These are phyloP conservation scores for Anthoceros angustus DNA, from an alignment of 225 moss, liverwort and hornwort species.

Conservation along the genomic window DNA sequence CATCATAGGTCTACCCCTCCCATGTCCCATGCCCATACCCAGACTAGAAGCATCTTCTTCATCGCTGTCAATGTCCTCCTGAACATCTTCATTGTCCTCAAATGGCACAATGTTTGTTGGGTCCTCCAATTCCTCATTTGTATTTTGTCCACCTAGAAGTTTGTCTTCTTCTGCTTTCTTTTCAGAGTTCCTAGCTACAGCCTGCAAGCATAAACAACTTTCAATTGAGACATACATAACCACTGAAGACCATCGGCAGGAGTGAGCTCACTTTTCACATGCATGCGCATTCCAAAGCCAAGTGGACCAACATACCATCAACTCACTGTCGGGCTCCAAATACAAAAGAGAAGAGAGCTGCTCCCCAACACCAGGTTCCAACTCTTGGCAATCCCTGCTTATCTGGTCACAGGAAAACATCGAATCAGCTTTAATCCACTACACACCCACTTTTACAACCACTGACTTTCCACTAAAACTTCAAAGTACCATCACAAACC, in stretches of 20 bases:
- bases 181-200: slow-evolving; percentile 63
- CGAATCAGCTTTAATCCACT: not conserved
- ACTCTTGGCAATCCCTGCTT: slow-evolving; percentile 96
- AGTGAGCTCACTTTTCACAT: not conserved
- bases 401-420: slow-evolving; percentile 30
- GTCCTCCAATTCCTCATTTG: slow-evolving; percentile 71
- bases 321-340: slow-evolving; percentile 90
- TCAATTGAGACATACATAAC: no score
- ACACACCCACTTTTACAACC: not conserved
- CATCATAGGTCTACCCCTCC: slow-evolving; percentile 40
- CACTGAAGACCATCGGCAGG: not conserved
- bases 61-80: slow-evolving; percentile 89
- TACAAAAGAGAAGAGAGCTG: slow-evolving; percentile 77
- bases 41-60: slow-evolving; percentile 88
- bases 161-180: slow-evolving; percentile 92
- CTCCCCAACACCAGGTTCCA: slow-evolving; percentile 81
- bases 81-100: slow-evolving; percentile 95
- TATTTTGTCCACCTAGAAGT: slow-evolving; percentile 35
- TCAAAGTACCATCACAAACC: slow-evolving; percentile 21
- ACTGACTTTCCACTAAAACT: no score
- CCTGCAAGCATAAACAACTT: slow-evolving; percentile 8
- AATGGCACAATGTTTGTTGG: slow-evolving; percentile 77
- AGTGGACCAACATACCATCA: slow-evolving; percentile 39
- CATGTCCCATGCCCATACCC: slow-evolving; percentile 21
- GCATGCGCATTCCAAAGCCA: not conserved